Base-by-base conservation (phyloP, 2,329 filamentous ascomycete genomes). In the Beauveria sp. region DNA sequence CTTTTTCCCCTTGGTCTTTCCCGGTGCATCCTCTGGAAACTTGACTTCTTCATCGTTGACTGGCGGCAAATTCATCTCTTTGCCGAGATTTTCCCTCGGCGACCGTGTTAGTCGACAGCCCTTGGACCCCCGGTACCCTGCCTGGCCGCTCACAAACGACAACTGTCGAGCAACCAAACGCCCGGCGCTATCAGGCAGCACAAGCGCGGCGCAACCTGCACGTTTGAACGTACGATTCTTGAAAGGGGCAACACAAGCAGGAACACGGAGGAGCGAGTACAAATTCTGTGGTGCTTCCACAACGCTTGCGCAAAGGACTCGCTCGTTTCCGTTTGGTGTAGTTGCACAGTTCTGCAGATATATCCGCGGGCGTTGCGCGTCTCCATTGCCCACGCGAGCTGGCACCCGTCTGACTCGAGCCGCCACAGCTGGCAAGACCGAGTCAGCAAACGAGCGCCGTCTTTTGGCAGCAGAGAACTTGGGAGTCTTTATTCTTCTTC, bases 171-270 rank as follows among this genome's bases (percentile, higher is more conserved):
- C 30, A 34, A 34, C 30, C 30, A 34, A 34, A 34, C 30, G 30
- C 22, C 22, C 45, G 9, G 28, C 26, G 30, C 45, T 58, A 5
- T 34, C 47, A 46, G 38, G 57, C 24, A 30, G 38, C n/a, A 60
- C 57, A 53, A 43, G 47, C 22, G 49, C 40, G 26, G 49, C 49
- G 40, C 57, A 50, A 60, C 57, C 47, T 45, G n/a, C 34, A 46
- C 24, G 24, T 38, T 52, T 34, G 40, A 28, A 18, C 49, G 38
- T 46, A 52, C 47, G 20, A 28, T 24, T 38, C 43, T 38, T 34
- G 20, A 22, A 5, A 4, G 5, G 7, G 24, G 49, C 4, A 38
- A 46, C 34, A 45, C 49, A 59, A 46, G 51, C 38, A 45, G 24
- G 26, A n/a, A 12, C 24, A 38, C 22, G 38, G 18, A 38, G 12